Evolutionary conservation across 106 monocot genomes (phyloP), one percentile per base, ranked within the genome.

Genomic region (Amphibolis antarctica): DNA sequence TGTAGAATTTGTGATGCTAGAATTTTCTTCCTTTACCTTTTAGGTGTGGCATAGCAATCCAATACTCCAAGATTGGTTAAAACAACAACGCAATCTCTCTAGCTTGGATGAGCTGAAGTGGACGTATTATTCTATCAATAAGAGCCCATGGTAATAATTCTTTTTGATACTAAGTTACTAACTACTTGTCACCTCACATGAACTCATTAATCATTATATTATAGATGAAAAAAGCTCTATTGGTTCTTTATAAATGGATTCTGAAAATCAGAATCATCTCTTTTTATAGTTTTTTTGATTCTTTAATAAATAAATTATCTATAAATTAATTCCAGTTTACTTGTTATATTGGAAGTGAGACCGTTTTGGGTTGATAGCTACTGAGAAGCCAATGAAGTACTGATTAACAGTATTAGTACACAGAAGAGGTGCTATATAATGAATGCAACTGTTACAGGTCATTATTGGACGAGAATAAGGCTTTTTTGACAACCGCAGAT

Each of bases 401-500:
- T 7, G 7, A 7, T 36, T 36, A 36, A 36, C 36, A 7, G n/a
- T n/a, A n/a, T n/a, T n/a, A n/a, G n/a, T n/a, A n/a, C n/a, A n/a
- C n/a, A n/a, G n/a, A n/a, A 4, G 36, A 36, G 7, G 36, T 36
- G 36, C 2, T 65, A 4, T 18, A 63, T 63, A 13, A 1, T 14
- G 4, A 63, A 44, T 46, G 15, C 59, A 21, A 27, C 46, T 30
- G 17, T 75, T 19, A 44, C 73, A 96, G 96, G 96, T 96, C 96
- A 56, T 55, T 46, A 55, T 86, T 96, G 60, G 89, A 96, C 66
- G 96, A 96, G 55, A 86, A 90, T 31, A 65, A 77, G 59, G 82
- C 96, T 59, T 96, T 90, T 78, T 65, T 96, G 51, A 74, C 86
- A 28, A 86, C 89, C 60, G 89, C 96, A 66, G 89, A 96, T 83